Evolutionary conservation across 1,139 yeast genomes (phyloP).

Genomic region (Debaryomyces fabryi): DNA sequence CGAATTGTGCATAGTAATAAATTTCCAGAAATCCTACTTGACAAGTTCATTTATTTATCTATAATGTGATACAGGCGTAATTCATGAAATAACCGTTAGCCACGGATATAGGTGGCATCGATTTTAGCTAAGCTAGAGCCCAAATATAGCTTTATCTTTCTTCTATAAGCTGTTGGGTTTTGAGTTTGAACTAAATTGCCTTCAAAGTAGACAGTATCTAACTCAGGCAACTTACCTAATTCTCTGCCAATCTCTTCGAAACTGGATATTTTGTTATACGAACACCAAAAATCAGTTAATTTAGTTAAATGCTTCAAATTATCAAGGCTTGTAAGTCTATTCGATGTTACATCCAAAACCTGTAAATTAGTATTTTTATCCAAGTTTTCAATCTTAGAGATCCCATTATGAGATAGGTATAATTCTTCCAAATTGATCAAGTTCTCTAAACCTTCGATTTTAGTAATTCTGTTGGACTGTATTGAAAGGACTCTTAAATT

Average conservation of each 20-base stretch:
- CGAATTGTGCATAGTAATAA: not conserved
- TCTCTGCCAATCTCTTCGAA: constrained; percentile 72
- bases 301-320: constrained; percentile 65
- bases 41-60: not conserved
- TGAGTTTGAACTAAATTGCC: constrained; percentile 85
- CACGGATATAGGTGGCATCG: constrained; percentile 77
- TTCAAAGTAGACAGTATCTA: constrained; percentile 92
- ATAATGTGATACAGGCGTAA: not conserved
- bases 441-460: constrained; percentile 79
- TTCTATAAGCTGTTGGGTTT: constrained; percentile 79
- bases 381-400: constrained; percentile 74
- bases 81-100: constrained; percentile 1
- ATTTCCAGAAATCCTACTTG: constrained; percentile 1
- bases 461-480: constrained; percentile 81
- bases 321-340: constrained; percentile 61
- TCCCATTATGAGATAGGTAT: constrained; percentile 85
- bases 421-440: constrained; percentile 78
- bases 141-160: constrained; percentile 73
- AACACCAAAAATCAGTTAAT: constrained; percentile 93
- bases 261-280: constrained; percentile 67
- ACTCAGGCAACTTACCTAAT: constrained; percentile 59
- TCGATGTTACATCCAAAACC: constrained; percentile 81
- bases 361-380: constrained; percentile 69
- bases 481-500: constrained; percentile 80
- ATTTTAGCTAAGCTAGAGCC: constrained; percentile 80